Evolutionary conservation across 1,139 yeast genomes (phyloP).

Genomic region (Sugiyamaella neomexicana): DNA sequence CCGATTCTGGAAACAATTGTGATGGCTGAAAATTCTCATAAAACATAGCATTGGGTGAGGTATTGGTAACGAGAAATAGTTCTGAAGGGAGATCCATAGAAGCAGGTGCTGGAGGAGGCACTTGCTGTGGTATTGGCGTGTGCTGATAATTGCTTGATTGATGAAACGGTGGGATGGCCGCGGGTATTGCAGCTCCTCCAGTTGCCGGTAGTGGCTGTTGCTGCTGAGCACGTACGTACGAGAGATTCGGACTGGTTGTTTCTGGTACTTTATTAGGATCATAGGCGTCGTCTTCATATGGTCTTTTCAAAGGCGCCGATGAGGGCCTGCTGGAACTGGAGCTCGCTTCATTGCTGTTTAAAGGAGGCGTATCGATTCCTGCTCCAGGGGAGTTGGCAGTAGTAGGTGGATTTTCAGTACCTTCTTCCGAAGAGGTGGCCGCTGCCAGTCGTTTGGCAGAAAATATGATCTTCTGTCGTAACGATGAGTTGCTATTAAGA

Average conservation of each 20-base stretch:
- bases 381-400: constrained; percentile 3
- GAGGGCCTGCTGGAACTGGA: neutral
- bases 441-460: constrained; percentile 30
- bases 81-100: constrained; percentile 32
- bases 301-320: constrained; percentile 10
- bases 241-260: constrained; percentile 10
- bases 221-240: constrained; percentile 11
- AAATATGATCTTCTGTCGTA: constrained; percentile 35
- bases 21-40: constrained; percentile 43
- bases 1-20: constrained; percentile 41
- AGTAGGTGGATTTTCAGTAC: constrained; percentile 8
- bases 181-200: constrained; percentile 15
- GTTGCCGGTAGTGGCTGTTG: constrained; percentile 7
- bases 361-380: constrained; percentile 3
- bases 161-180: constrained; percentile 6
- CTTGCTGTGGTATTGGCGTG: too few species aligned
- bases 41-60: constrained; percentile 35
- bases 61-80: constrained; percentile 39
- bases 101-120: too few species aligned
- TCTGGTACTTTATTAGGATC: constrained; percentile 11
- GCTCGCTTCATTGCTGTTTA: neutral
- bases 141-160: constrained; percentile 12
- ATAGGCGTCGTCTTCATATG: constrained; percentile 10
- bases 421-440: constrained; percentile 12
- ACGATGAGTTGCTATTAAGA: constrained; percentile 33